Evolutionary conservation across 2,329 filamentous ascomycete genomes (phyloP), one percentile per base, ranked within the genome.

Genomic region (Colletotrichum simmondsii): DNA sequence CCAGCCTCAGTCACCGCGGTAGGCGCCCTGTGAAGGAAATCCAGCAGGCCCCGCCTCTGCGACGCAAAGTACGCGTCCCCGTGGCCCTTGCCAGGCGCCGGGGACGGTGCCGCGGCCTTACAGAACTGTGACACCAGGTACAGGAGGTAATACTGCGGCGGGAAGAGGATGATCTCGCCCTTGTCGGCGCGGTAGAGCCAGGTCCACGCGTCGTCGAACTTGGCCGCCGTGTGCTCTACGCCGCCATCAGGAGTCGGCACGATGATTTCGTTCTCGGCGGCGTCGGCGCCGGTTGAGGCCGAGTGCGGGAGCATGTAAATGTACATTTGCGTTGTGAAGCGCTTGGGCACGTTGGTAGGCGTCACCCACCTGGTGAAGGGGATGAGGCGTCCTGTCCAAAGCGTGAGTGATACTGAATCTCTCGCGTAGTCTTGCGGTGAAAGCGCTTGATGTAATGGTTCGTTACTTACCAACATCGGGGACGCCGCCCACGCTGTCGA

Each of bases 241-340:
- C 88, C 89, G 28, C 93, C 93, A 77, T 96, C 94, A 2, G 95
- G 92, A 2, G 90, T 88, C 35, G 93, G 92, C 60, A 94, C 87
- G 77, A 89, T 86, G 75, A 87, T 90, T 78, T 88, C 88, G 75
- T 76, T 84, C 78, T 77, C 85, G 80, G 76, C 85, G 75, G 59
- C 83, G 61, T 54, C 81, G 75, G 75, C 83, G 76, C 74, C 77
- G 37, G 77, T 78, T 6, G 75, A 60, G 7, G 75, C 73, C n/a
- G 83, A 81, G 12, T 92, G 83, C 0, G 95, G 95, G 3, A 98
- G 87, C 82, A 97, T 92, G 83, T 98, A 98, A 12, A 98, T 82
- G 83, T 98, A 99, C 96, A 98, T 98, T 80, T 98, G 95, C 0
- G 96, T 98, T 0, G 94, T 94, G 84, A 97, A 99, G 58, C 97